These are phyloP conservation scores for Cytospora leucostoma DNA, from an alignment of 2,329 filamentous ascomycete species.

Conservation along the genomic window DNA sequence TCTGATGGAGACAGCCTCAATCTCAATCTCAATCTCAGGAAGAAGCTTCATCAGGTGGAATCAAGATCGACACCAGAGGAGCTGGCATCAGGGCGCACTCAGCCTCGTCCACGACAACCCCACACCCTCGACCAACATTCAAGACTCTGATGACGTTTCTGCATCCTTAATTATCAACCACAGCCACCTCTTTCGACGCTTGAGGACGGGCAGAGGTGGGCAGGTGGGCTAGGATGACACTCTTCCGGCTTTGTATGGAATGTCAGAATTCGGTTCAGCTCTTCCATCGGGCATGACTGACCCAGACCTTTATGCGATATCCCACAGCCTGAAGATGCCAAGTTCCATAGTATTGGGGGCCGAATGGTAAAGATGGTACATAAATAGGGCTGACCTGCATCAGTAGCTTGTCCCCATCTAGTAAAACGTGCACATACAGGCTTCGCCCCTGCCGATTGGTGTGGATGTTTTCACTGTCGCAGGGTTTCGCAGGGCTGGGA, in stretches of 20 bases:
- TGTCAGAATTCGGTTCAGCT: background rate
- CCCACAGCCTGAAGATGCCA: background rate
- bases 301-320: background rate
- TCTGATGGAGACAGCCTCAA: no score
- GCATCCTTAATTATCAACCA: background rate
- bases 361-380: slow-evolving; percentile 13
- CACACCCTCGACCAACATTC: background rate
- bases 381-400: slow-evolving; percentile 9
- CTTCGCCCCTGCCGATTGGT: slow-evolving; percentile 2
- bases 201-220: background rate
- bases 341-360: slow-evolving; percentile 7
- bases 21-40: no score
- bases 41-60: no score
- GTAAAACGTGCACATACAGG: background rate
- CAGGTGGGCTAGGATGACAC: background rate
- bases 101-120: no score
- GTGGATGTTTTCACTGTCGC: background rate
- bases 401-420: background rate
- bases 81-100: no score
- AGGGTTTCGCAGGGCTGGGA: background rate
- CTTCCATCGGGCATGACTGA: background rate
- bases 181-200: background rate
- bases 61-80: no score
- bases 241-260: background rate
- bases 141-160: background rate